A percentile compares a stretch with the other conserved stretches of the same genome.
Conservation (phyloP, 805 yeast species). For the Saccharomycopsis fermentans region DNA sequence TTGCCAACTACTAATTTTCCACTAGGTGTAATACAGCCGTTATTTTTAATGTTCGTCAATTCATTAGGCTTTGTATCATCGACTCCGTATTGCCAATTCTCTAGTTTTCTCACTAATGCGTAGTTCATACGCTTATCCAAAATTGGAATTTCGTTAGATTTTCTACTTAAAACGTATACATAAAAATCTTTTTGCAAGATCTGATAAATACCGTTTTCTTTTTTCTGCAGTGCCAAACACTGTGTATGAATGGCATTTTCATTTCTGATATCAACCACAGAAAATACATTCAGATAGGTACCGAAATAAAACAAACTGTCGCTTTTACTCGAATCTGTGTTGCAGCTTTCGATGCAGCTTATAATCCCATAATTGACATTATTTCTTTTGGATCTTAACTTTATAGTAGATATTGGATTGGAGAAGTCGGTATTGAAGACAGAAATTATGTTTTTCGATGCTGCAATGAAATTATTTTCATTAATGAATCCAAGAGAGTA, state of each 20-base stretch:
- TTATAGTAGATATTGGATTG: conserved; percentile 18
- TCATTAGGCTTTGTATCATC: background rate
- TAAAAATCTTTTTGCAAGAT: conserved; percentile 28
- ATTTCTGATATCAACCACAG: conserved; percentile 21
- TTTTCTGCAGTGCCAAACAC: conserved; percentile 5
- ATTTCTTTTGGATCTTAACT: background rate
- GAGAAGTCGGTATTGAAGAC: conserved; percentile 26
- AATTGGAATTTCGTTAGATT: conserved; percentile 24
- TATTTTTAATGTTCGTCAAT: conserved; percentile 21
- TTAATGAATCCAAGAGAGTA: conserved; percentile 23
- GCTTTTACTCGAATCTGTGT: conserved; percentile 16
- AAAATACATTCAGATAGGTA: conserved; percentile 24
- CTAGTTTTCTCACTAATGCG: conserved; percentile 12
- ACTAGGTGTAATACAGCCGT: conserved; percentile 19
- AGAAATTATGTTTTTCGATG: conserved; percentile 24
- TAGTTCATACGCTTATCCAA: conserved; percentile 28
- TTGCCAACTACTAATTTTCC: conserved; percentile 24
- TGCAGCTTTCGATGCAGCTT: conserved; percentile 17
- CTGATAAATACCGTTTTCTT: conserved; percentile 29
- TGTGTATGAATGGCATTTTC: background rate
- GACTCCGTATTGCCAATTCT: conserved; percentile 1
- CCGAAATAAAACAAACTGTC: conserved; percentile 22
- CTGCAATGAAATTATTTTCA: conserved; percentile 24
- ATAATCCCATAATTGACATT: conserved; percentile 18
- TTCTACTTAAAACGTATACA: conserved; percentile 27